These are phyloP conservation scores for Marasmius oreades DNA, from an alignment of 1,284 basidiomycete species.

Conservation along the genomic window DNA sequence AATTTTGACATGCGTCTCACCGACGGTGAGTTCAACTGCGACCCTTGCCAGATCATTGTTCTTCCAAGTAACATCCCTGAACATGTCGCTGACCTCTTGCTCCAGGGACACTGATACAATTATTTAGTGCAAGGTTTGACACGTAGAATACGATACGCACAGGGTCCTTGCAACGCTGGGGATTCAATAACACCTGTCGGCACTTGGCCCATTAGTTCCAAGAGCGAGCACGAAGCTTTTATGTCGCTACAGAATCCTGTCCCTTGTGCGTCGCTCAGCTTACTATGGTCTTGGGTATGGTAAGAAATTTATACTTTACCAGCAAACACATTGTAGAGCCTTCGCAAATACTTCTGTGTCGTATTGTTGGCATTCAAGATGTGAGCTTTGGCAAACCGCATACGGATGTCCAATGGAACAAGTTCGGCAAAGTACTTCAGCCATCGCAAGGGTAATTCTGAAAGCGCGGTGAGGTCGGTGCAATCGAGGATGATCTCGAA, in stretches of 20 bases:
- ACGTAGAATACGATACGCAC: constrained; percentile 16
- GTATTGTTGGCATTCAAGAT: constrained; percentile 80
- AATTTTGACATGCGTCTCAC: constrained; percentile 62
- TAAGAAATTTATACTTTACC: constrained; percentile 41
- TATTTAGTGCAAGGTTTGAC: not conserved
- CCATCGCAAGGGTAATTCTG: constrained; percentile 81
- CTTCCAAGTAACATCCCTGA: constrained; percentile 56
- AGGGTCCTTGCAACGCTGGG: constrained; percentile 28
- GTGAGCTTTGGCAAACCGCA: constrained; percentile 55
- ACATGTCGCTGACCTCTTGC: constrained; percentile 48
- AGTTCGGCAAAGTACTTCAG: constrained; percentile 78
- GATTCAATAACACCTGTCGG: constrained; percentile 44
- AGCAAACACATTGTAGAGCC: constrained; percentile 71
- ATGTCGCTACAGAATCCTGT: constrained; percentile 50
- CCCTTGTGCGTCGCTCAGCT: constrained; percentile 35
- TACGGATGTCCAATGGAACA: constrained; percentile 66
- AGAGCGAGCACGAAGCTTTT: constrained; percentile 55
- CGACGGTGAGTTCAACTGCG: constrained; percentile 62
- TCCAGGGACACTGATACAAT: constrained; percentile 49
- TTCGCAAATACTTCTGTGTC: constrained; percentile 70
- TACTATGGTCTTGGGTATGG: not conserved
- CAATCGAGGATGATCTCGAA: constrained; percentile 84
- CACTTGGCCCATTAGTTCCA: constrained; percentile 55
- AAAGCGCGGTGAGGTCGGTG: constrained; percentile 73
- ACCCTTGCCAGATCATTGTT: constrained; percentile 57